Evolutionary conservation across 305 asterid species (phyloP).

Genomic region (Solanum aculeatissimum): DNA sequence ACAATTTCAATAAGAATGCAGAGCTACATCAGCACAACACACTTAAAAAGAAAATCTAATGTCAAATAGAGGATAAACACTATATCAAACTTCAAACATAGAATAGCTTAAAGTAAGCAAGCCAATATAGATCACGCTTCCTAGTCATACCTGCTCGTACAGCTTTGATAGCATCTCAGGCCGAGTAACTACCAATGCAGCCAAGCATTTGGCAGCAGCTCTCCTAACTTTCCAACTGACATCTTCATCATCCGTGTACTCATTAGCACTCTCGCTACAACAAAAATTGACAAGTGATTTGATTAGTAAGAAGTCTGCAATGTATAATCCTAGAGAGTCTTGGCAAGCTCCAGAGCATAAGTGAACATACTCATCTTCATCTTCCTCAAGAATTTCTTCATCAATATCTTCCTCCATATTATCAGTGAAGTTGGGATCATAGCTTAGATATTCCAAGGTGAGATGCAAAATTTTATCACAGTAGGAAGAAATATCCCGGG

Average conservation of each 20-base stretch:
- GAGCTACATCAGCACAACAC: background rate
- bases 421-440: constrained; percentile 98
- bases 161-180: constrained; percentile 94
- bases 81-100: background rate
- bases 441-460: constrained; percentile 78
- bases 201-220: constrained; percentile 97
- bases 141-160: constrained; percentile 63
- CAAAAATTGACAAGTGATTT: background rate
- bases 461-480: constrained; percentile 80
- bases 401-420: constrained; percentile 96
- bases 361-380: constrained; percentile 85
- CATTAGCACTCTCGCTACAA: constrained; percentile 91
- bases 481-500: constrained; percentile 79
- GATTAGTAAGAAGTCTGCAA: constrained; percentile 14
- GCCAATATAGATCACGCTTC: background rate
- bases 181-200: constrained; percentile 88
- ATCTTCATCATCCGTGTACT: constrained; percentile 98
- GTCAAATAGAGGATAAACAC: background rate
- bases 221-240: constrained; percentile 98
- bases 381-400: constrained; percentile 74
- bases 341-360: constrained; percentile 4
- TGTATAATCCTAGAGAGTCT: constrained; percentile 2
- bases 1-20: background rate
- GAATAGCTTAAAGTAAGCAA: background rate
- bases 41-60: background rate